Percentiles rank a stretch among this genome's conserved stretches.
Evolutionary conservation across 2,329 filamentous ascomycete genomes (phyloP).

Genomic region (Nemania diffusa): DNA sequence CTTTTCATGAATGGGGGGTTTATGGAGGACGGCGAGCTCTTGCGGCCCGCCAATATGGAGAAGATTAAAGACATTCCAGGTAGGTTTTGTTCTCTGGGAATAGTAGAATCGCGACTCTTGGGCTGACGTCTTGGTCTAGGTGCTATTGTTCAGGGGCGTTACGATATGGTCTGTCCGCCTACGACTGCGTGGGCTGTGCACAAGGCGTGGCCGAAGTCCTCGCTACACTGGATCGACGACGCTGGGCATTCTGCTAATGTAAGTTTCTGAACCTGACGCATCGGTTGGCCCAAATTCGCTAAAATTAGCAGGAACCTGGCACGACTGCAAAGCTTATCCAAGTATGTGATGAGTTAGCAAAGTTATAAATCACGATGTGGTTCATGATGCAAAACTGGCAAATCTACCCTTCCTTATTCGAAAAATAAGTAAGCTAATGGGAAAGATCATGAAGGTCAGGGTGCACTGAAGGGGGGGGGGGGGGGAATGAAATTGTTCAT

Average conservation of each 20-base stretch:
- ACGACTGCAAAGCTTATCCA: slow-evolving; percentile 29
- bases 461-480: too few relatives aligned
- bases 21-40: slow-evolving; percentile 32
- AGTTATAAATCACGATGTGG: slow-evolving; percentile 7
- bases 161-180: slow-evolving; percentile 33
- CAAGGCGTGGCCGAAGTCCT: slow-evolving; percentile 34
- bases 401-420: too few relatives aligned
- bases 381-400: not conserved
- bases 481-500: too few relatives aligned
- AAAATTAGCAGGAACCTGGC: slow-evolving; percentile 26
- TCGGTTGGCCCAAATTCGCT: not conserved
- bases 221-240: slow-evolving; percentile 29
- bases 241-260: slow-evolving; percentile 31
- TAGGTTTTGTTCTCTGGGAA: not conserved
- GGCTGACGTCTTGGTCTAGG: slow-evolving; percentile 4
- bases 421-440: too few relatives aligned
- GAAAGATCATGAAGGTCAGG: too few relatives aligned
- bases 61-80: slow-evolving; percentile 37
- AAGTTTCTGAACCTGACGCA: not conserved
- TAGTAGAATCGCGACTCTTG: not conserved
- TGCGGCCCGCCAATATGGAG: slow-evolving; percentile 29
- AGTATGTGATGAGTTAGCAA: slow-evolving; percentile 34
- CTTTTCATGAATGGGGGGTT: slow-evolving; percentile 23
- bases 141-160: slow-evolving; percentile 34
- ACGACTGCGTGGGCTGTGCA: slow-evolving; percentile 32